Evolutionary conservation across 1,139 yeast genomes (phyloP), one percentile per base, ranked within the genome.

Genomic region (Diutina mesorugosa): DNA sequence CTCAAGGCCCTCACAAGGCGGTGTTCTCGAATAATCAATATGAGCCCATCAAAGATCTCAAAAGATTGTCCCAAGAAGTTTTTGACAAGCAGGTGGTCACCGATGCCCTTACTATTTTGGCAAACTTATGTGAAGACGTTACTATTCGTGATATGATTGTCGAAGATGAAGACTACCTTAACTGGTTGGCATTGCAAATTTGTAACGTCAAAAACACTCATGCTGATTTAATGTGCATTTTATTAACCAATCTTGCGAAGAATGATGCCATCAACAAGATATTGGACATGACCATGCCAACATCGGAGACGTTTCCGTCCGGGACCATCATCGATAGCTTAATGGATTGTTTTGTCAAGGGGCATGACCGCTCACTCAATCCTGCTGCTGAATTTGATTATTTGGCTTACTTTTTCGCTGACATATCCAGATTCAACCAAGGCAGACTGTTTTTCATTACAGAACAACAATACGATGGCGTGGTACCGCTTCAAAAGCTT

Each of bases 321-420:
- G 65, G 65, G 10, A 76, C 73, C 48, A 83, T 83, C n/a, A 77
- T 90, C 71, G 96, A 89, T 66, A 87, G 95, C 68, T 74, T 91
- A 53, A 81, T 90, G 84, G 96, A 90, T 70, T 84, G 95, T 66
- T 91, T 90, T 68, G 97, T 90, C 54, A 87, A 87, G 66, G 97
- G 97, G 6, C 75, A 79, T 55, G 91, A 87, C 62, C 77, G 90
- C 66, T 71, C 81, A 16, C 74, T 89, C 58, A 90, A 89, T 70
- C 78, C 78, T 63, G 78, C 74, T 63, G 96, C 96, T 4, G 80
- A 81, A 62, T 93, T 72, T 64, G 97, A 91, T 68, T 91, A 89
- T 66, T 75, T 93, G 61, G 80, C 97, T 0, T 90, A 85, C 68
- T 89, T 90, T 68, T 91, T 93, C 69, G 93, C 96, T 16, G 98